These are phyloP conservation scores for Stachybotrys chlorohalonatus DNA, from an alignment of 2,329 filamentous ascomycete genomes.

Conservation along the genomic window DNA sequence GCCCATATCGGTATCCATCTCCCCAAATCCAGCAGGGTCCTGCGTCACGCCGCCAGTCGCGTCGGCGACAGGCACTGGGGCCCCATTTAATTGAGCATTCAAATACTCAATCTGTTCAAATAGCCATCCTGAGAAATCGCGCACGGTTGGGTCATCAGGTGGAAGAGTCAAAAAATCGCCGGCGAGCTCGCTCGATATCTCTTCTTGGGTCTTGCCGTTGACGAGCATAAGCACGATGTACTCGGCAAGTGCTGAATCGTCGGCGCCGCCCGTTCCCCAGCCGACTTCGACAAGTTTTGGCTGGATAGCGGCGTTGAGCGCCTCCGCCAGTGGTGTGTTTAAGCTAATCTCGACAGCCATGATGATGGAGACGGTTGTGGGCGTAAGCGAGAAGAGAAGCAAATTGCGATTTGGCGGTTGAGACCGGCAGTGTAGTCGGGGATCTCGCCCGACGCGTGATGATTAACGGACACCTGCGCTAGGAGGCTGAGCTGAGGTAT, in stretches of 20 bases:
- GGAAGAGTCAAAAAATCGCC: slow-evolving; percentile 76
- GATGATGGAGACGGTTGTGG: slow-evolving; percentile 14
- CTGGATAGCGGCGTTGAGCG: slow-evolving; percentile 74
- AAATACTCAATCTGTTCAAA: slow-evolving; percentile 73
- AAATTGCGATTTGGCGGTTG: not conserved
- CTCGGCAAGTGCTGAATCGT: slow-evolving; percentile 80
- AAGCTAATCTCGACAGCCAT: slow-evolving; percentile 75
- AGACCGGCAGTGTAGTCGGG: not conserved
- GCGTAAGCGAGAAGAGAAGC: not conserved
- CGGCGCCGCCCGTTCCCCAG: slow-evolving; percentile 71
- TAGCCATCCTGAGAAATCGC: slow-evolving; percentile 85
- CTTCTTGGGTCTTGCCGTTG: slow-evolving; percentile 85
- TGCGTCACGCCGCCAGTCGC: slow-evolving; percentile 21
- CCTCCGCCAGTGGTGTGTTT: slow-evolving; percentile 75
- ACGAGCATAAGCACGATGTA: slow-evolving; percentile 97
- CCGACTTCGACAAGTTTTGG: slow-evolving; percentile 88
- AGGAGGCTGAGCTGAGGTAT: not conserved
- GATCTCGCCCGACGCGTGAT: not conserved
- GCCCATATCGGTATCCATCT: slow-evolving; percentile 67
- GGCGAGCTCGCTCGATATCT: slow-evolving; percentile 81
- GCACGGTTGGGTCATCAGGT: slow-evolving; percentile 73
- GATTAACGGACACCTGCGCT: not conserved
- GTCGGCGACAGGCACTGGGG: slow-evolving; percentile 17
- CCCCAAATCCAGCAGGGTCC: slow-evolving; percentile 24
- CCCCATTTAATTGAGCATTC: slow-evolving; percentile 52